Evolutionary conservation across 768 basidiomycete genomes (phyloP).

Genomic region (Rhodotorula kratochvilovae): DNA sequence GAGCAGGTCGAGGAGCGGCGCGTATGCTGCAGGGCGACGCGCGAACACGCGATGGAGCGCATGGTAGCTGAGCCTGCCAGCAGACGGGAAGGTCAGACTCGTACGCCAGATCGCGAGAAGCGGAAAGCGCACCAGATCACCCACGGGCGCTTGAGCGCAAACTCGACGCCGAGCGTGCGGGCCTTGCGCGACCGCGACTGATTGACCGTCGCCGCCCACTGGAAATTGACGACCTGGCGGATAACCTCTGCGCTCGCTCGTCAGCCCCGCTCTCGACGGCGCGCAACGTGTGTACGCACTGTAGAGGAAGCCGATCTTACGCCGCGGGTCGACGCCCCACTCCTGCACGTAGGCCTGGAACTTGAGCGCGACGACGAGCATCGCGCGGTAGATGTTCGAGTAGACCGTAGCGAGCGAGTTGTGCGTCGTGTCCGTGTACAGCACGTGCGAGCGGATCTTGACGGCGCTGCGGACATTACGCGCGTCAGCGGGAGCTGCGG

Average conservation of each 20-base stretch:
- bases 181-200: conserved; percentile 51
- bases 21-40: conserved; percentile 51
- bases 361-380: conserved; percentile 75
- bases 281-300: conserved; percentile 50
- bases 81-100: neutral
- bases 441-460: conserved; percentile 68
- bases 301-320: conserved; percentile 54
- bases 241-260: conserved; percentile 64
- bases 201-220: conserved; percentile 55
- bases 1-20: conserved; percentile 16
- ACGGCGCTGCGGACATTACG: conserved; percentile 55
- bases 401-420: conserved; percentile 63
- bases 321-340: conserved; percentile 36
- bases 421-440: conserved; percentile 69
- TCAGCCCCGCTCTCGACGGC: neutral
- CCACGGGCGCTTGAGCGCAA: conserved; percentile 54
- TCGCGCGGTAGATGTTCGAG: conserved; percentile 80
- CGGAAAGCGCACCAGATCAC: conserved; percentile 58
- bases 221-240: conserved; percentile 59
- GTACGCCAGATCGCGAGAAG: neutral
- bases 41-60: conserved; percentile 69
- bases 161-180: conserved; percentile 49
- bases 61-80: conserved; percentile 67
- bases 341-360: conserved; percentile 71
- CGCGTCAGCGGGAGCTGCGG: neutral